Evolutionary conservation across 164 flowering plant genomes (phyloP), one percentile per base, ranked within the genome.

Genomic region (Aristolochia californica): DNA sequence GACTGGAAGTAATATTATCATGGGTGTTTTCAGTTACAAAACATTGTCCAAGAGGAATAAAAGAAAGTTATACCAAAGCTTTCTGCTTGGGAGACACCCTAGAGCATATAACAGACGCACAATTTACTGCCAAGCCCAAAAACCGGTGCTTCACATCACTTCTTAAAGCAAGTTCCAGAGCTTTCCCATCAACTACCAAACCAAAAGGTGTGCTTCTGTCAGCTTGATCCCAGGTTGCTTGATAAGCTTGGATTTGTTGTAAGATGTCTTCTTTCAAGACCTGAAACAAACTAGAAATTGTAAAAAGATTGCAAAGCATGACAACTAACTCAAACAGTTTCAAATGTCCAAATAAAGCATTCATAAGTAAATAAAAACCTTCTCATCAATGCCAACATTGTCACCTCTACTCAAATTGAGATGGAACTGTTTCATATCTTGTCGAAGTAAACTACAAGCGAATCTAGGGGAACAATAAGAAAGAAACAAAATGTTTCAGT

Each of bases 21-120:
- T n/a, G n/a, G n/a, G n/a, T n/a, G n/a, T n/a, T n/a, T n/a, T n/a
- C n/a, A n/a, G n/a, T n/a, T n/a, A n/a, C n/a, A n/a, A n/a, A n/a
- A n/a, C n/a, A n/a, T n/a, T n/a, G n/a, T n/a, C n/a, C 50, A 17
- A 17, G 20, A 47, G 50, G 22, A 47, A 28, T 15, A 54, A 54
- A 4, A 27, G 26, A 28, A 16, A 12, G n/a, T 40, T 77, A 4
- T 75, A 84, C 91, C 83, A 79, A 60, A 8, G 91, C 91, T 43
- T 84, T 82, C 68, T 84, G 91, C 54, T 84, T 84, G 7, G 91
- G 87, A 43, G 91, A 84, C 0, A 82, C 83, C 0, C 85, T 77
- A 48, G 87, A 82, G 70, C 87, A 84, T 67, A 84, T 72, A 47
- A 84, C 87, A 60, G 87, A 78, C 26, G 82, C 81, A 61, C 91